Evolutionary conservation across 257 asterid genomes (phyloP).

Genomic region (Catharanthus roseus): DNA sequence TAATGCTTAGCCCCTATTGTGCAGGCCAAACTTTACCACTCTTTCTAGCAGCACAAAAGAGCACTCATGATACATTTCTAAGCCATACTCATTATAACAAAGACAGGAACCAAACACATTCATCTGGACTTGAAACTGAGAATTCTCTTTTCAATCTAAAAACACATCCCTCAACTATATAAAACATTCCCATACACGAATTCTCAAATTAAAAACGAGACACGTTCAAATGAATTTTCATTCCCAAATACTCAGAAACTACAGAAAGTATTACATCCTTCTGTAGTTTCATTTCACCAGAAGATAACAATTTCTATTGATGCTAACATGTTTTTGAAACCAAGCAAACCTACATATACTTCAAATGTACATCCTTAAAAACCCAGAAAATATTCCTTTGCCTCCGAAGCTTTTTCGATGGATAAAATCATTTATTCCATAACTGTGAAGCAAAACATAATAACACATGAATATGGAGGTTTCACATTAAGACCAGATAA

Average conservation of each 20-base stretch:
- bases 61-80: no score
- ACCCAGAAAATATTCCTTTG: background rate
- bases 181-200: no score
- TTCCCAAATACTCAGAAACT: background rate
- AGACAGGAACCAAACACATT: no score
- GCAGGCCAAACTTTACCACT: no score
- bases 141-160: no score
- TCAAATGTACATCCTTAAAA: background rate
- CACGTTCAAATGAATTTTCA: no score
- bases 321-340: background rate
- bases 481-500: background rate
- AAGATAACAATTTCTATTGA: background rate
- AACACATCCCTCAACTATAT: no score
- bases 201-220: no score
- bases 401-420: background rate
- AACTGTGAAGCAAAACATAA: background rate
- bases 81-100: no score
- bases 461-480: background rate
- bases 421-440: background rate
- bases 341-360: background rate
- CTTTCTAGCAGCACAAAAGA: no score
- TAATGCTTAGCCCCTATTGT: no score
- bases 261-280: constrained; percentile 3
- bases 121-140: no score
- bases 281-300: background rate